Evolutionary conservation across 495 filamentous ascomycete species (phyloP).

Genomic region (Emericellopsis terricola): DNA sequence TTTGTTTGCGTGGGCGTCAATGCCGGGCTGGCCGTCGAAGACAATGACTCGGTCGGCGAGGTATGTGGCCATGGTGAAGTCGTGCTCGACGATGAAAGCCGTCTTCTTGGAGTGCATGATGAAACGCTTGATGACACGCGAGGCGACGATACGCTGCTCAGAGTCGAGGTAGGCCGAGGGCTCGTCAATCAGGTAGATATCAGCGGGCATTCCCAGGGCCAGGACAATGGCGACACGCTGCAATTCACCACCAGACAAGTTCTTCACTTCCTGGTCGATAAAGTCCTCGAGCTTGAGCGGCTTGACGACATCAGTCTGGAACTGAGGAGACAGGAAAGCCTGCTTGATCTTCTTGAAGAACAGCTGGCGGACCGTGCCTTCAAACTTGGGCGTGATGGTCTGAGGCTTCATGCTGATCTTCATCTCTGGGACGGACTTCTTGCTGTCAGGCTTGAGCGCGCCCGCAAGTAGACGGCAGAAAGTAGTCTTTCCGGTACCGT

Average conservation of each 20-base stretch:
- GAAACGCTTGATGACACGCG: slow-evolving; percentile 96
- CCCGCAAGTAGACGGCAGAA: slow-evolving; percentile 95
- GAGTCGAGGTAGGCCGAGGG: slow-evolving; percentile 91
- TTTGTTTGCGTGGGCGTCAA: slow-evolving; percentile 70
- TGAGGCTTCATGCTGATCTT: slow-evolving; percentile 98
- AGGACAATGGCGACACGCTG: slow-evolving; percentile 96
- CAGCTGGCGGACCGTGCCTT: slow-evolving; percentile 83
- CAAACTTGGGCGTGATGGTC: slow-evolving; percentile 96
- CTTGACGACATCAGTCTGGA: slow-evolving; percentile 99
- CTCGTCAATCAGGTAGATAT: slow-evolving; percentile 98
- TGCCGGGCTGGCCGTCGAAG: slow-evolving; percentile 83
- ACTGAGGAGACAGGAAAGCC: slow-evolving; percentile 87
- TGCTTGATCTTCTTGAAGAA: slow-evolving; percentile 70
- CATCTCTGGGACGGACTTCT: slow-evolving; percentile 66
- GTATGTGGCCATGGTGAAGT: slow-evolving; percentile 99
- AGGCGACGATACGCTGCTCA: slow-evolving; percentile 94
- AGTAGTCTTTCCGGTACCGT: slow-evolving; percentile 82
- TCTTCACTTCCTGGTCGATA: slow-evolving; percentile 98
- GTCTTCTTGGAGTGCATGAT: slow-evolving; percentile 99
- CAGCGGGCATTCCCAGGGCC: slow-evolving; percentile 85
- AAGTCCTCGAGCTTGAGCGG: slow-evolving; percentile 95
- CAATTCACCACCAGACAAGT: slow-evolving; percentile 95
- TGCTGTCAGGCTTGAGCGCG: slow-evolving; percentile 72
- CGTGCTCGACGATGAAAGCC: slow-evolving; percentile 97
- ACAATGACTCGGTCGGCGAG: slow-evolving; percentile 96